A percentile compares a stretch with the other conserved stretches of the same genome.
Conservation (phyloP, 495 filamentous ascomycete genomes). For the Penicillium waksmanii region DNA sequence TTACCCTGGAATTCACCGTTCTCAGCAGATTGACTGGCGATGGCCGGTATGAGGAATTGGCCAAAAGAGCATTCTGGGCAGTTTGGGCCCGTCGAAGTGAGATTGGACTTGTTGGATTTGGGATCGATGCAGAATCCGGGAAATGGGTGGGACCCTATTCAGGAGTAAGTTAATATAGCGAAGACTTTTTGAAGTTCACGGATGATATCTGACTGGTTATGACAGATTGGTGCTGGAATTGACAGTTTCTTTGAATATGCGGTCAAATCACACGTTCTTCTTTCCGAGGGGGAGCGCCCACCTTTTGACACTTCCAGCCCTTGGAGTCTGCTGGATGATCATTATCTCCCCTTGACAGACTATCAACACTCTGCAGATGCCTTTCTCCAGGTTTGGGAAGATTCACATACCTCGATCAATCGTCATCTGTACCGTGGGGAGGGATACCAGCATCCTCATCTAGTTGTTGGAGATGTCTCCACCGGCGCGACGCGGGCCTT, state of each 20-base stretch:
- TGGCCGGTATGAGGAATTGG: constrained; percentile 80
- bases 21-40: constrained; percentile 89
- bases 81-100: constrained; percentile 86
- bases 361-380: constrained; percentile 71
- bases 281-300: constrained; percentile 63
- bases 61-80: constrained; percentile 92
- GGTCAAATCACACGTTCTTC: constrained; percentile 86
- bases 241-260: constrained; percentile 99
- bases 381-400: constrained; percentile 84
- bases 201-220: constrained; percentile 19
- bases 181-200: background rate
- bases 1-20: constrained; percentile 90
- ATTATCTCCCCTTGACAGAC: constrained; percentile 61
- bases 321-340: constrained; percentile 42
- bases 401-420: constrained; percentile 82
- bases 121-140: constrained; percentile 89
- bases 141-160: constrained; percentile 86
- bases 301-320: constrained; percentile 37
- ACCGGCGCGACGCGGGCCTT: constrained; percentile 81
- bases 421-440: constrained; percentile 73
- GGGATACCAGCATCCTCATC: constrained; percentile 82
- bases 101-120: constrained; percentile 86
- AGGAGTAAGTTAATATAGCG: constrained; percentile 53
- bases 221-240: constrained; percentile 83
- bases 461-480: constrained; percentile 83